Conservation (phyloP, 2,329 filamentous ascomycete genomes). For the Didymella exigua region DNA sequence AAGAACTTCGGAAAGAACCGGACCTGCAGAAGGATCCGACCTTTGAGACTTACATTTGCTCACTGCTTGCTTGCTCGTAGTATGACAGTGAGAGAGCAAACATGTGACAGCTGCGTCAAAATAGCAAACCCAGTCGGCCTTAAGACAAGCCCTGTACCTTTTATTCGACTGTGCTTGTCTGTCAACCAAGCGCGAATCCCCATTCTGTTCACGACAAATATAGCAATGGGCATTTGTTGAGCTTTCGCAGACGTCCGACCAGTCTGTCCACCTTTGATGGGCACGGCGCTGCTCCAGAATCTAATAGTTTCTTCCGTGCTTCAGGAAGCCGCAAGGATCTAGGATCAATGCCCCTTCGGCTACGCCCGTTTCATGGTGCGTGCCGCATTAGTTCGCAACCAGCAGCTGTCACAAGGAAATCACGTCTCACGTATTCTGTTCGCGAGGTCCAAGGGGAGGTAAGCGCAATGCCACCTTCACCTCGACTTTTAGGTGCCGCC, state of each 20-base stretch:
- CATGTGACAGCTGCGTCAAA: background rate
- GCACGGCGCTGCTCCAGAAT: background rate
- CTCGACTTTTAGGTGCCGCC: background rate
- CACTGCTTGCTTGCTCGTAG: background rate
- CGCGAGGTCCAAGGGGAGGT: background rate
- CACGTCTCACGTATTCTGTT: background rate
- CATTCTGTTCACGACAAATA: background rate
- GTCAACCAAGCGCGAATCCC: background rate
- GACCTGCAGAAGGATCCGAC: background rate
- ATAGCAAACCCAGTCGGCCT: background rate
- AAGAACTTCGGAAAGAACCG: slow-evolving; percentile 1
- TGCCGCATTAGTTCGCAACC: slow-evolving; percentile 9
- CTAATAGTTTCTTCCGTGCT: background rate
- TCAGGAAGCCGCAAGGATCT: slow-evolving; percentile 1
- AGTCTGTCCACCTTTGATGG: background rate
- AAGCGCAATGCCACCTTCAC: slow-evolving; percentile 7
- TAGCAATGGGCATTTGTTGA: background rate
- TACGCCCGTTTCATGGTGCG: slow-evolving; percentile 7
- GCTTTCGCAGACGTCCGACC: background rate
- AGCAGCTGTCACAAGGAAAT: slow-evolving; percentile 17
- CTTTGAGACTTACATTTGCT: background rate
- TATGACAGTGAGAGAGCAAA: background rate
- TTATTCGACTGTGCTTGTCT: background rate
- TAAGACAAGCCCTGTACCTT: background rate
- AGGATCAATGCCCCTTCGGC: slow-evolving; percentile 12